phyloP scores from a whole-genome alignment of 2,329 filamentous ascomycete genomes.

The Dactylellina cionopaga region DNA sequence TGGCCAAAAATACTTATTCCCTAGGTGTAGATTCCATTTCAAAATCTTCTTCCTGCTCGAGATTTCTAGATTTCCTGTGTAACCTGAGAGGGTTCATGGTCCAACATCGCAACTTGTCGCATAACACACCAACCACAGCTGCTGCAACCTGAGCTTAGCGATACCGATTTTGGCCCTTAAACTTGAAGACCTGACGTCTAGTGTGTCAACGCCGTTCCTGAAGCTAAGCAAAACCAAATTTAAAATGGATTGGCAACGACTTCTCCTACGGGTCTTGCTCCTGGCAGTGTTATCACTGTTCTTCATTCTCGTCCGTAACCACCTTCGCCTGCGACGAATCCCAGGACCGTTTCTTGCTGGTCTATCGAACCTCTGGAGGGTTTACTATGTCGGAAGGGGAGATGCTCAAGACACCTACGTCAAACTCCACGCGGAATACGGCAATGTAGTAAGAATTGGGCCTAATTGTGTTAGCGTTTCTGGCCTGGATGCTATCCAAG shows the following conservation, averaged over 20 bases:
- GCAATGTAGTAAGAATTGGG: conserved; percentile 77
- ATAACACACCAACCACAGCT: too few species aligned
- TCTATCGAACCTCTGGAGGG: conserved; percentile 78
- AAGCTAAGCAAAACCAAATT: too few species aligned
- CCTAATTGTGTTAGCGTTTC: conserved; percentile 79
- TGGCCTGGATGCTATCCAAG: conserved; percentile 76
- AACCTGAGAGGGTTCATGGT: too few species aligned
- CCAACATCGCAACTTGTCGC: too few species aligned
- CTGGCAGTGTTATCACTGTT: conserved; percentile 4
- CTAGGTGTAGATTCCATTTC: too few species aligned
- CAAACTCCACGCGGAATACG: conserved; percentile 74
- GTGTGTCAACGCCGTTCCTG: too few species aligned
- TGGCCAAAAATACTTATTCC: too few species aligned
- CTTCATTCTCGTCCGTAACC: conserved; percentile 58
- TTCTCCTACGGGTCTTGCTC: conserved; percentile 5
- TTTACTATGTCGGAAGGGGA: conserved; percentile 73
- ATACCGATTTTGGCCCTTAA: too few species aligned
- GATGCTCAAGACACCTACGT: conserved; percentile 75
- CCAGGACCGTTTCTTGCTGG: conserved; percentile 77
- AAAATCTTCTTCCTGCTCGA: too few species aligned
- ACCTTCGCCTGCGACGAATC: conserved; percentile 73
- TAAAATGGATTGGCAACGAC: conserved; percentile 17
- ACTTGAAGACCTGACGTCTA: too few species aligned
- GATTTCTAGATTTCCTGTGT: too few species aligned
- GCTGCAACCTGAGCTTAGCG: too few species aligned